Conservation (phyloP, 371 early-diverging fungal species). For the Mucor lusitanicus region DNA sequence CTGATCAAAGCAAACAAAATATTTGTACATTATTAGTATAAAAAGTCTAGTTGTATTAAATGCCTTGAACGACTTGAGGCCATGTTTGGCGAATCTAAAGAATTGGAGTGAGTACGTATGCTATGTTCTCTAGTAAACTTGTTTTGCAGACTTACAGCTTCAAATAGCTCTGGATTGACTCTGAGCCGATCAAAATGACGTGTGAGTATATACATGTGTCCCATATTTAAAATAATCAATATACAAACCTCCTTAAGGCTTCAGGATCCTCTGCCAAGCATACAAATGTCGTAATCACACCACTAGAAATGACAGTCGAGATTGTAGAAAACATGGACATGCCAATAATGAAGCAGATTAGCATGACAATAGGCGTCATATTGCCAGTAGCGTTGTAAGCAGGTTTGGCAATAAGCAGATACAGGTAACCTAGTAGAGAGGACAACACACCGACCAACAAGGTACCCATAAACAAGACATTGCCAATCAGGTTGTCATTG, state of each 20-base stretch:
- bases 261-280: constrained; percentile 85
- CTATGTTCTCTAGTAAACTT: not conserved
- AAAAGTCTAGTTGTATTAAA: constrained; percentile 1
- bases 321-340: constrained; percentile 69
- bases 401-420: constrained; percentile 43
- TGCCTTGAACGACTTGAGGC: constrained; percentile 62
- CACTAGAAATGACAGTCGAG: constrained; percentile 75
- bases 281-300: constrained; percentile 81
- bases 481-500: constrained; percentile 86
- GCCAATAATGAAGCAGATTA: constrained; percentile 69
- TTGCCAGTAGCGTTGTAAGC: constrained; percentile 40
- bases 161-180: constrained; percentile 64
- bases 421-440: constrained; percentile 57
- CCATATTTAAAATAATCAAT: too few relatives aligned
- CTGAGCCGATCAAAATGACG: constrained; percentile 15
- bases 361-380: constrained; percentile 46
- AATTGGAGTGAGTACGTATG: not conserved
- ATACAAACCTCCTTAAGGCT: constrained; percentile 46
- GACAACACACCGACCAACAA: constrained; percentile 56
- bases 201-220: not conserved
- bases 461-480: constrained; percentile 66
- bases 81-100: constrained; percentile 58
- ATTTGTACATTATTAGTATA: not conserved
- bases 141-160: constrained; percentile 25
- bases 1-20: not conserved